phyloP scores from a whole-genome alignment of 345 rosid species.

The Eucalyptus lansdowneana region DNA sequence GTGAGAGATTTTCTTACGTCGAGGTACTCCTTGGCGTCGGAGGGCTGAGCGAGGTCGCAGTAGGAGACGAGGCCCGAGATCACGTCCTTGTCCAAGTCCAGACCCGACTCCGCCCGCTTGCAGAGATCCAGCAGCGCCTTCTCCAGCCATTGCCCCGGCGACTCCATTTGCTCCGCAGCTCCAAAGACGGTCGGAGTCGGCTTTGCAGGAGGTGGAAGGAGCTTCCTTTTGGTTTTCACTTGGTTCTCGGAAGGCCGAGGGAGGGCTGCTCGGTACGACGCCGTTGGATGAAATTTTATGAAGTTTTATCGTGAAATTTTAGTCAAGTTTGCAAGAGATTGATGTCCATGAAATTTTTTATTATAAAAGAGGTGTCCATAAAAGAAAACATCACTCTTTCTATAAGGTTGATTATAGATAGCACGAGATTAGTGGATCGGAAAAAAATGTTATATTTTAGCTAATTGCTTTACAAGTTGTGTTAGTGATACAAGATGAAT shows the following conservation, averaged over 20 bases:
- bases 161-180: conserved; percentile 26
- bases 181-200: neutral
- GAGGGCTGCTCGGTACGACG: neutral
- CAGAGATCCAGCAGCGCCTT: conserved; percentile 65
- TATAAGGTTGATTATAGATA: neutral
- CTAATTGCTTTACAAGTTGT: neutral
- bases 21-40: conserved; percentile 92
- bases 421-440: neutral
- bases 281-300: neutral
- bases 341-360: neutral
- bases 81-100: conserved; percentile 58
- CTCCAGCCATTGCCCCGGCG: conserved; percentile 75
- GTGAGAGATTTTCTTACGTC: conserved; percentile 29
- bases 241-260: neutral
- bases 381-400: neutral
- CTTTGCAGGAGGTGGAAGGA: neutral
- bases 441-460: neutral
- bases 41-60: conserved; percentile 83
- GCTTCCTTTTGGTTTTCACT: neutral
- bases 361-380: neutral
- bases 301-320: neutral
- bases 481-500: neutral
- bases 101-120: conserved; percentile 41
- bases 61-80: conserved; percentile 87
- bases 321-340: neutral